Evolutionary conservation across 2,329 filamentous ascomycete species (phyloP).

Genomic region (Geosmithia morbida): DNA sequence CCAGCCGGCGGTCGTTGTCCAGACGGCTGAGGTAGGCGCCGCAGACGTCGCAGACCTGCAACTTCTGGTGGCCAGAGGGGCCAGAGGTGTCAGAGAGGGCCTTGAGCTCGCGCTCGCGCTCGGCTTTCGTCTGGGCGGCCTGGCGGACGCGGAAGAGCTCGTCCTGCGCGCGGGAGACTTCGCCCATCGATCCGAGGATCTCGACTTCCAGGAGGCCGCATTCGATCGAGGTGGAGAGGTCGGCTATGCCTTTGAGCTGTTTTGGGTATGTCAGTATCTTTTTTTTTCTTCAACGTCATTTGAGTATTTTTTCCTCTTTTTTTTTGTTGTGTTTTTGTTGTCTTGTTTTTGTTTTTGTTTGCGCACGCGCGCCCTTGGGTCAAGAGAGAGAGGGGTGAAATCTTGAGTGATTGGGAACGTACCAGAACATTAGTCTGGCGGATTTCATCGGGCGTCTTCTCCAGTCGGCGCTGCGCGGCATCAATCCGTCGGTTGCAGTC

Average conservation of each 20-base stretch:
- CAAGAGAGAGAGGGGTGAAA: not conserved
- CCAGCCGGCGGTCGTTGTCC: constrained; percentile 85
- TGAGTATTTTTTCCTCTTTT: too few species aligned
- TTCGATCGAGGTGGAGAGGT: constrained; percentile 65
- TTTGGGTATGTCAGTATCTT: not conserved
- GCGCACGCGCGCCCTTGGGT: not conserved
- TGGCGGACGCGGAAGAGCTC: constrained; percentile 79
- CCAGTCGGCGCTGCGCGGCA: constrained; percentile 70
- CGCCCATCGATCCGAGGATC: constrained; percentile 67
- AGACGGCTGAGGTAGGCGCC: constrained; percentile 85
- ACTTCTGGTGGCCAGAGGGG: constrained; percentile 88
- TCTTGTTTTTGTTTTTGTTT: too few species aligned
- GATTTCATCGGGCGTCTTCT: constrained; percentile 98
- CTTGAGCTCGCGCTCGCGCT: constrained; percentile 79
- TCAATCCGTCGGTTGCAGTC: constrained; percentile 95
- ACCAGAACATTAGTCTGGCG: constrained; percentile 80
- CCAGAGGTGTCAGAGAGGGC: constrained; percentile 82
- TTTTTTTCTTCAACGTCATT: too few species aligned
- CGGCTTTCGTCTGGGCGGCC: constrained; percentile 66
- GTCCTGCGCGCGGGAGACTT: constrained; percentile 69
- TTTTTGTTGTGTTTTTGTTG: too few species aligned
- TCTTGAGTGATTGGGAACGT: too few species aligned
- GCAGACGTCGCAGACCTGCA: constrained; percentile 97
- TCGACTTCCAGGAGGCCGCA: constrained; percentile 75
- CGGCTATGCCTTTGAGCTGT: constrained; percentile 66